Evolutionary conservation across 495 filamentous ascomycete species (phyloP), one percentile per base, ranked within the genome.

Genomic region (Podospora didyma): DNA sequence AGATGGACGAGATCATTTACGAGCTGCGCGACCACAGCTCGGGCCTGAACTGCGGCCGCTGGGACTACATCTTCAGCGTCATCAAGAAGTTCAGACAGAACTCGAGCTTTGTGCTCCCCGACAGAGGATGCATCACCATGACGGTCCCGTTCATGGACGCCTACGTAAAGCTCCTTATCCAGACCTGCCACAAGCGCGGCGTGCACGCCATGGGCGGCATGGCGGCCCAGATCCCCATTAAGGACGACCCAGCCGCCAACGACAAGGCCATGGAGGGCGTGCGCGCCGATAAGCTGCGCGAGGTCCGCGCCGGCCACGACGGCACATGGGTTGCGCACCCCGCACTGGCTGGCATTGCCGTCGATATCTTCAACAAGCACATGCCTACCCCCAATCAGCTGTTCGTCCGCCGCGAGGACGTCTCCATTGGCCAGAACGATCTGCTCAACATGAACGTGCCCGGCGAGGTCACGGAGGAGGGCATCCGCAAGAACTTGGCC

Each of bases 1-100:
- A 99, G 79, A 99, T 99, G 94, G 94, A 99, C 57, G 94, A 98
- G 87, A 97, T 98, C 74, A 97, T 99, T 73, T 99, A 96, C 77
- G 94, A 99, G 75, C 87, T 99, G 59, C 89, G 94, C 37, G 93
- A 97, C 69, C 94, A 99, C 79, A 90, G 86, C 73, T 88, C 94
- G 11, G 94, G 94, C 51, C 82, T 99, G 61, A 99, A 99, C 82
- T 99, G 94, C 74, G 94, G 94, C 49, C 88, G 94, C 49, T 99
- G 94, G 94, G 94, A 99, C 70, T 99, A 99, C 81, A 97, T 99
- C 77, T 98, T 99, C 81, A 93, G 87, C 72, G 90, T 94, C 68
- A 99, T 99, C 81, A 99, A 99, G 82, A 96, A 96, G 76, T 97
- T 97, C 86, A 89, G 95, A 64, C 84, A 96, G 62, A 92, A 96